A percentile compares a stretch with the other conserved stretches of the same genome.
Conservation (phyloP, 148 eudicot species). For the Cornus florida region DNA sequence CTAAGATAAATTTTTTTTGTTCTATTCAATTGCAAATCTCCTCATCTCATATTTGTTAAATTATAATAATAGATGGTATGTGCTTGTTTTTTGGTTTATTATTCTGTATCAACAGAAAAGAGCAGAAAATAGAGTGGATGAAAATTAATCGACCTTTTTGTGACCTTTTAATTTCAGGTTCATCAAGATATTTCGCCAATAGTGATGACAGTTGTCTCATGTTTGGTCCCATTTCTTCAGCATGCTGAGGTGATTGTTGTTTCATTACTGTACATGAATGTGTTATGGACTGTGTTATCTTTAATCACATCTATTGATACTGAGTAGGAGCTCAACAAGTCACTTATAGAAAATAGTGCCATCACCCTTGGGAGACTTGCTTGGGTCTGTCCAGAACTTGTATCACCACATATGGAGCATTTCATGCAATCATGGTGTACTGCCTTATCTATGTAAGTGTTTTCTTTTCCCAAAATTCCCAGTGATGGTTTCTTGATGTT, state of each 20-base stretch:
- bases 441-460: conserved; percentile 81
- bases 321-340: conserved; percentile 86
- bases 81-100: neutral
- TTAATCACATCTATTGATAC: conserved; percentile 11
- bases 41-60: neutral
- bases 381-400: conserved; percentile 95
- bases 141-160: neutral
- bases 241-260: conserved; percentile 71
- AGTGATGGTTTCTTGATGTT: neutral
- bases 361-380: conserved; percentile 96
- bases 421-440: conserved; percentile 92
- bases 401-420: conserved; percentile 95
- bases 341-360: conserved; percentile 88
- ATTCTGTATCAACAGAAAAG: neutral
- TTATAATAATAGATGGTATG: neutral
- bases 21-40: neutral
- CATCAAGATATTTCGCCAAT: conserved; percentile 79
- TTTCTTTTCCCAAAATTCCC: neutral
- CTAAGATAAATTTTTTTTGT: neutral
- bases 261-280: neutral
- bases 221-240: conserved; percentile 84
- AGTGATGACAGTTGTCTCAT: conserved; percentile 74
- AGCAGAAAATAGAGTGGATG: neutral
- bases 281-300: conserved; percentile 4
- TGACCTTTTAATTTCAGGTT: conserved; percentile 52